Percentiles rank a stretch among this genome's conserved stretches.
Evolutionary conservation across 1,284 basidiomycete genomes (phyloP).

Genomic region (Cryptococcus neoformans): DNA sequence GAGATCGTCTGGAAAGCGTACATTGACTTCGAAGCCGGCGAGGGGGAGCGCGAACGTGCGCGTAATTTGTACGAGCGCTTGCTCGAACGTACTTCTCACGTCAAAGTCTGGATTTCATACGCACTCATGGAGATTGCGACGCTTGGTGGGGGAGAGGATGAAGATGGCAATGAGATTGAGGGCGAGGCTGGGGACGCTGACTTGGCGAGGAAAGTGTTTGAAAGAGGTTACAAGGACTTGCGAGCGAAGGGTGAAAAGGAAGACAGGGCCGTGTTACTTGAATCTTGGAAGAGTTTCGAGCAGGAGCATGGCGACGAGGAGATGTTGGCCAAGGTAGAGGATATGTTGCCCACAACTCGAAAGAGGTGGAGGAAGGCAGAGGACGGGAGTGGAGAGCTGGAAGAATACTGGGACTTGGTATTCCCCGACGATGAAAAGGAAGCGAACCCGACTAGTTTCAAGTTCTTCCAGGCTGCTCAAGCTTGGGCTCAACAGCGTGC

Average conservation of each 20-base stretch:
- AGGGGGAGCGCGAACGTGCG: constrained; percentile 83
- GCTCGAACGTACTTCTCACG: constrained; percentile 81
- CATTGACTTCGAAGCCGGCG: constrained; percentile 83
- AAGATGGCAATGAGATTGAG: constrained; percentile 66
- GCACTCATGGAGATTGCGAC: constrained; percentile 50
- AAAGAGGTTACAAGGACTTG: constrained; percentile 80
- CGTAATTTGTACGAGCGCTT: constrained; percentile 88
- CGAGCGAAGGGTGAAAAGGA: constrained; percentile 77
- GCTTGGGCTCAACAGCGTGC: constrained; percentile 61
- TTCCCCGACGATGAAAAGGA: constrained; percentile 94
- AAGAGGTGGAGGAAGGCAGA: constrained; percentile 77
- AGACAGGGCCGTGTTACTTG: constrained; percentile 84
- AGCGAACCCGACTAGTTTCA: constrained; percentile 86
- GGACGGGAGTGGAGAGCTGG: constrained; percentile 77
- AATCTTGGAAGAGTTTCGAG: constrained; percentile 93
- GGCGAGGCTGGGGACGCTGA: constrained; percentile 66
- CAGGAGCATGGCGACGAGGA: constrained; percentile 66
- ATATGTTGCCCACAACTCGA: constrained; percentile 85
- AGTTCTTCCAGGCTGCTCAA: constrained; percentile 89
- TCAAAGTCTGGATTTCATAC: constrained; percentile 63
- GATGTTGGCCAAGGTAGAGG: constrained; percentile 72
- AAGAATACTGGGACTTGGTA: constrained; percentile 89
- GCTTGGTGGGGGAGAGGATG: constrained; percentile 61
- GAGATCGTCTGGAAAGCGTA: constrained; percentile 98
- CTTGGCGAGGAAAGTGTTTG: constrained; percentile 72